Conservation (phyloP, 2,329 filamentous ascomycete genomes). For the Ceratocystiopsis minuta region DNA sequence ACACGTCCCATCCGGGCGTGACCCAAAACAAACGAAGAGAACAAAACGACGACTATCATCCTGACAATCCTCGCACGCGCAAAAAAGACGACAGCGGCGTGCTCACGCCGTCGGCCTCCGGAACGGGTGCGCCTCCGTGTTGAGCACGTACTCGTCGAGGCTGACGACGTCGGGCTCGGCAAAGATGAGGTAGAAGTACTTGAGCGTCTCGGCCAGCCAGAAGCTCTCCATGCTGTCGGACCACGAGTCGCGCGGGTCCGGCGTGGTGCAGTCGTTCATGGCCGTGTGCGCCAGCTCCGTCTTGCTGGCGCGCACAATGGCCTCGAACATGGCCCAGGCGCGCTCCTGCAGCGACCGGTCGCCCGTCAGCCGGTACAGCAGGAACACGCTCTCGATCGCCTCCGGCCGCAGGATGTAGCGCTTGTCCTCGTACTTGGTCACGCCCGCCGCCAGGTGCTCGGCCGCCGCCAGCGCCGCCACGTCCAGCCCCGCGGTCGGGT, state of each 20-base stretch:
- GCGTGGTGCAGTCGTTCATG: constrained; percentile 17
- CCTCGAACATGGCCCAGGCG: constrained; percentile 31
- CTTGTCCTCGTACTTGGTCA: constrained; percentile 31
- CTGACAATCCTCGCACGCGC: no score
- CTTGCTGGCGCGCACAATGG: constrained; percentile 23
- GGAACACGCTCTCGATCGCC: constrained; percentile 33
- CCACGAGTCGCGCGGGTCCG: background rate
- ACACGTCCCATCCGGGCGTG: no score
- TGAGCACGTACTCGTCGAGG: constrained; percentile 53
- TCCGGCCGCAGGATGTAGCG: constrained; percentile 29
- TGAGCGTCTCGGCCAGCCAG: constrained; percentile 60
- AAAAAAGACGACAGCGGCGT: background rate
- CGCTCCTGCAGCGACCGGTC: constrained; percentile 24
- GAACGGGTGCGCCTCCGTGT: constrained; percentile 36
- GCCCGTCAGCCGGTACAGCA: constrained; percentile 32
- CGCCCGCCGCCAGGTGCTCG: constrained; percentile 25
- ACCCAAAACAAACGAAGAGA: no score
- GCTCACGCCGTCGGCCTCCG: constrained; percentile 1
- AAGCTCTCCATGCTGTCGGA: constrained; percentile 27
- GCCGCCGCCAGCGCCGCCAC: constrained; percentile 8
- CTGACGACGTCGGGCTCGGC: constrained; percentile 43
- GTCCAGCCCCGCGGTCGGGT: constrained; percentile 3
- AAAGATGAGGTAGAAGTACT: constrained; percentile 62
- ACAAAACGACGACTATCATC: no score
- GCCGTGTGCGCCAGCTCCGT: constrained; percentile 26